Evolutionary conservation across 768 basidiomycete genomes (phyloP).

Genomic region (Lentinula aciculospora): DNA sequence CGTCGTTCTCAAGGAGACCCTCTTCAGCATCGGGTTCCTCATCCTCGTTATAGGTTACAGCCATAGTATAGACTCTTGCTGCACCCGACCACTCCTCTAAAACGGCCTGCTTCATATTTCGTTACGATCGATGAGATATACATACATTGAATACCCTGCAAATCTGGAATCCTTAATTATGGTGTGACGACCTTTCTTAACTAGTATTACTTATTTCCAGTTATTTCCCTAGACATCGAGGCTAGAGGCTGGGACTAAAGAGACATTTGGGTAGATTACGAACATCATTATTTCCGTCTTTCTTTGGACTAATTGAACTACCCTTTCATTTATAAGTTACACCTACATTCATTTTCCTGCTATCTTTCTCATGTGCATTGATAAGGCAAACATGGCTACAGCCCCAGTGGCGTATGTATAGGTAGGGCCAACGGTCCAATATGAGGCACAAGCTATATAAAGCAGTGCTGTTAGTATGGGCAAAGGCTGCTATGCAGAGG

Average conservation of each 20-base stretch:
- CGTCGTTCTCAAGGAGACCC: conserved; percentile 6
- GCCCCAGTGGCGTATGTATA: conserved; percentile 66
- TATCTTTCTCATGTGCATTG: conserved; percentile 49
- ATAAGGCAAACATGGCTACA: conserved; percentile 57
- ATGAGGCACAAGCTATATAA: conserved; percentile 69
- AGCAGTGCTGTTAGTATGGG: neutral
- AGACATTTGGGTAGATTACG: neutral
- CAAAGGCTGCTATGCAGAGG: conserved; percentile 3
- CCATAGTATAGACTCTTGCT: neutral
- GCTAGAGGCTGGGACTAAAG: neutral
- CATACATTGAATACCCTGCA: neutral
- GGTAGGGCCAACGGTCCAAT: conserved; percentile 86
- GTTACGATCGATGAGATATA: conserved; percentile 1
- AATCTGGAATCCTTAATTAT: neutral
- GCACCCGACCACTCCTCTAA: neutral
- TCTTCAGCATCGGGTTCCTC: neutral
- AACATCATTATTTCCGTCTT: neutral
- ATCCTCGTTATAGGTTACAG: neutral
- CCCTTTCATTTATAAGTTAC: conserved; percentile 6
- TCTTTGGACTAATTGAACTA: neutral
- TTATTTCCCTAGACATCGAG: too few species aligned
- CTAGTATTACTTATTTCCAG: neutral
- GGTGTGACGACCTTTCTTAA: neutral
- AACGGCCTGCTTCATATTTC: conserved; percentile 4
- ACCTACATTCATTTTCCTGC: conserved; percentile 27